phyloP scores from a whole-genome alignment of 257 asterid species.

The Nicotiana knightiana region DNA sequence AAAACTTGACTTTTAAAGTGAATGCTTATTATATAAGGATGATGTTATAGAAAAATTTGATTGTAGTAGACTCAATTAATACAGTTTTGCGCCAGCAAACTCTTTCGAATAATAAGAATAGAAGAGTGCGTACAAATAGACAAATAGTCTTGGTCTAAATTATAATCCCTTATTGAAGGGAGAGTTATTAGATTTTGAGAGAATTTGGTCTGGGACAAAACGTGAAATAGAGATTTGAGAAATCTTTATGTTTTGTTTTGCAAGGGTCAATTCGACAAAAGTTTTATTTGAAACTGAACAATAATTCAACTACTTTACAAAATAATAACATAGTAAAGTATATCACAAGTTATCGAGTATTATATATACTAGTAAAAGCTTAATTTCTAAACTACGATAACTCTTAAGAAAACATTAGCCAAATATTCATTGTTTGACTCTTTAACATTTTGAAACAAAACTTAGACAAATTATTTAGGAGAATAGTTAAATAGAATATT shows the following conservation, averaged over 20 bases:
- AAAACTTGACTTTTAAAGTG: too few species aligned
- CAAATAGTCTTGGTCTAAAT: not conserved
- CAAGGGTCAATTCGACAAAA: not conserved
- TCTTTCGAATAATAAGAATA: too few species aligned
- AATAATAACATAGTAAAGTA: not conserved
- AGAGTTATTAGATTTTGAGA: not conserved
- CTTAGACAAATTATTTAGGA: not conserved
- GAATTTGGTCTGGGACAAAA: conserved; percentile 3
- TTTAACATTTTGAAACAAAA: not conserved
- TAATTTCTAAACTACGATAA: not conserved
- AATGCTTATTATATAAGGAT: too few species aligned
- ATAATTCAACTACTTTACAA: not conserved
- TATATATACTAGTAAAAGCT: not conserved
- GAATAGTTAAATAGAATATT: not conserved
- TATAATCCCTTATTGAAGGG: not conserved
- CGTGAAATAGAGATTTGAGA: conserved; percentile 5
- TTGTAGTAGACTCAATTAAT: too few species aligned
- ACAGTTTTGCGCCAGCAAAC: too few species aligned
- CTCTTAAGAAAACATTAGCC: not conserved
- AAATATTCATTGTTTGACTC: not conserved
- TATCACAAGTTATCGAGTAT: not conserved
- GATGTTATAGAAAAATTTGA: too few species aligned
- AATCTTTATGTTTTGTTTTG: not conserved
- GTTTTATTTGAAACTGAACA: not conserved
- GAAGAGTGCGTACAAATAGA: too few species aligned